Evolutionary conservation across 169 alveolate genomes (phyloP), one percentile per base, ranked within the genome.

Genomic region (Cryptosporidium felis): DNA sequence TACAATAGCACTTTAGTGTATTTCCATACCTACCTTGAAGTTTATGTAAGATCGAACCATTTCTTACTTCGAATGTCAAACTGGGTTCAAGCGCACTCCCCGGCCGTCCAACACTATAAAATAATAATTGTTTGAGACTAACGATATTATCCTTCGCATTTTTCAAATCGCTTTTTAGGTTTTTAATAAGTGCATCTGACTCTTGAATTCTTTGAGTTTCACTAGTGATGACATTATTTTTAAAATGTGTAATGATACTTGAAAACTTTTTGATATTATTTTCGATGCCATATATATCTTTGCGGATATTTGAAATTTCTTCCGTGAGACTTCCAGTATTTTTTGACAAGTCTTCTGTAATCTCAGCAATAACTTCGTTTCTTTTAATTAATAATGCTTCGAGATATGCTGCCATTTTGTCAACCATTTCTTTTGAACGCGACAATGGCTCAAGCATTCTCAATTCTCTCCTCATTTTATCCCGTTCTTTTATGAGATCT

Each of bases 351-450:
- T 74, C 85, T 30, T 28, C 42, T 36, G 67, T 49, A 23, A 74
- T 53, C 28, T 74, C 85, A 5, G 74, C 3, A 0, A 74, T 74
- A 30, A 56, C 67, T 56, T 74, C 85, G 34, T 74, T 74, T 30
- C 85, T 74, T 58, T 74, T 74, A 18, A 74, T 74, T 51, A 74
- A 23, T 12, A 74, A 16, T 3, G 65, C 56, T 36, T 74, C 85
- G 8, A 74, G 12, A 41, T 74, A 74, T 0, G 49, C 67, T 16
- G 85, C 85, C 65, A 74, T 74, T 74, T 74, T 74, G 46, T 74
- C 85, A 8, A 74, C 85, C 85, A 74, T 74, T 53, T 49, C 65
- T 41, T 74, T 74, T 1, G 85, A 74, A 4, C 56, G 85, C 28
- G 85, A 42, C 18, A 74, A 32, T 5, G 85, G 67, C 14, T 53